Conservation (phyloP, 257 asterid species). For the Euphrasia confusa region DNA sequence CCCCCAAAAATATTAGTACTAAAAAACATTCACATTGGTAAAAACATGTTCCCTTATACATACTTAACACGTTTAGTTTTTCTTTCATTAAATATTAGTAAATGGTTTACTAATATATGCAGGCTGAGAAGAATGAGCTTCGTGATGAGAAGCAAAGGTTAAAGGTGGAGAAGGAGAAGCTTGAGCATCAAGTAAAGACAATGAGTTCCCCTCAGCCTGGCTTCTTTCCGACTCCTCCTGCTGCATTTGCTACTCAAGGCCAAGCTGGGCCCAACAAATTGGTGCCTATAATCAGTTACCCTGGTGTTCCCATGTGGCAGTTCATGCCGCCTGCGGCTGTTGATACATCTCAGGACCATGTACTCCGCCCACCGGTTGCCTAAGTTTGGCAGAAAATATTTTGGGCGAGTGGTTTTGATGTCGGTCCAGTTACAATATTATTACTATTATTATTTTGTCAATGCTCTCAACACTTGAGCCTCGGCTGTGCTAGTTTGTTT, state of each 20-base stretch:
- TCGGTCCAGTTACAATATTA: neutral
- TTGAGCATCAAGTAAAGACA: conserved; percentile 2
- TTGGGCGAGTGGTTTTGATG: neutral
- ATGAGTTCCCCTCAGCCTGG: neutral
- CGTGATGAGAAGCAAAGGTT: conserved; percentile 8
- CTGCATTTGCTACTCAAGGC: conserved; percentile 2
- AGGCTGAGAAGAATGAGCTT: conserved; percentile 2
- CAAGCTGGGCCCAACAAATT: neutral
- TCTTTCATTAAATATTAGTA: no score
- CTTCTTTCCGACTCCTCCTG: neutral
- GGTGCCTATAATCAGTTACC: conserved; percentile 5
- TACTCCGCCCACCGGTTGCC: conserved; percentile 8
- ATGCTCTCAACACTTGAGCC: neutral
- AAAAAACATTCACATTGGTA: neutral
- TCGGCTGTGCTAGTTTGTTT: neutral
- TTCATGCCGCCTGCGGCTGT: conserved; percentile 4
- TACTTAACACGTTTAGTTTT: no score
- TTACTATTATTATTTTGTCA: neutral
- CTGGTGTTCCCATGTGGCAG: conserved; percentile 8
- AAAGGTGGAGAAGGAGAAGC: conserved; percentile 1
- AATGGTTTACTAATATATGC: neutral
- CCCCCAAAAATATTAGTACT: neutral
- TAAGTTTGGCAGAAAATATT: neutral
- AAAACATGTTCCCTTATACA: neutral
- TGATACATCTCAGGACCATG: conserved; percentile 8